Conservation (phyloP, 345 rosid genomes). For the Salix exigua region DNA sequence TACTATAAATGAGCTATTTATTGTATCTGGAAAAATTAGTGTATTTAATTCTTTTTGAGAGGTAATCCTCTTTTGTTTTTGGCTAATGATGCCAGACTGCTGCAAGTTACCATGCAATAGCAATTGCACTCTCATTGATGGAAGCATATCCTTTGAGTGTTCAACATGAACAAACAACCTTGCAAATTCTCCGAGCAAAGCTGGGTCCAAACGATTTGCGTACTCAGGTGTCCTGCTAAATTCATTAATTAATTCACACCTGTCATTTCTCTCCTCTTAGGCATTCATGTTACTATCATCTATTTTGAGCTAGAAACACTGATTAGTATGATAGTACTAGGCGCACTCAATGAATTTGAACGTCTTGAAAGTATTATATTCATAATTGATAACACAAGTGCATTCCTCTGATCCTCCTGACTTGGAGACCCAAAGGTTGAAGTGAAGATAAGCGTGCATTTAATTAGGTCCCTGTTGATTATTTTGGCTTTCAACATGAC, state of each 20-base stretch:
- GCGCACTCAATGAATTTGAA: neutral
- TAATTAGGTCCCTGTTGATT: neutral
- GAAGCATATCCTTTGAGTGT: conserved; percentile 97
- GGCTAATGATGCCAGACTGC: conserved; percentile 65
- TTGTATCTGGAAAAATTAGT: neutral
- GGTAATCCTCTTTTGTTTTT: conserved; percentile 10
- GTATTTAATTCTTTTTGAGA: neutral
- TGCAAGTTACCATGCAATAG: conserved; percentile 99
- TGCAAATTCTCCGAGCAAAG: conserved; percentile 88
- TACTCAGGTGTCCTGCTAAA: conserved; percentile 65
- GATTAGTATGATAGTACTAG: neutral
- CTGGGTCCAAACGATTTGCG: conserved; percentile 97
- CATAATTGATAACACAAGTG: neutral
- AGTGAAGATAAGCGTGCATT: neutral
- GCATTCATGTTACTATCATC: neutral
- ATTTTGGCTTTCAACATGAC: neutral
- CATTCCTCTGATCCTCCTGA: neutral
- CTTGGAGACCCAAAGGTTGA: neutral
- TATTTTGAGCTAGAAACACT: neutral
- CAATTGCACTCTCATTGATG: conserved; percentile 99
- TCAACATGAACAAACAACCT: conserved; percentile 96
- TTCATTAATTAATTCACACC: neutral
- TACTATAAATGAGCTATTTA: conserved; percentile 4
- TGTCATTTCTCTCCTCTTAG: neutral
- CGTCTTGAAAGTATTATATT: neutral